Conservation (phyloP, 75 land plant genomes). For the Larix kaempferi region DNA sequence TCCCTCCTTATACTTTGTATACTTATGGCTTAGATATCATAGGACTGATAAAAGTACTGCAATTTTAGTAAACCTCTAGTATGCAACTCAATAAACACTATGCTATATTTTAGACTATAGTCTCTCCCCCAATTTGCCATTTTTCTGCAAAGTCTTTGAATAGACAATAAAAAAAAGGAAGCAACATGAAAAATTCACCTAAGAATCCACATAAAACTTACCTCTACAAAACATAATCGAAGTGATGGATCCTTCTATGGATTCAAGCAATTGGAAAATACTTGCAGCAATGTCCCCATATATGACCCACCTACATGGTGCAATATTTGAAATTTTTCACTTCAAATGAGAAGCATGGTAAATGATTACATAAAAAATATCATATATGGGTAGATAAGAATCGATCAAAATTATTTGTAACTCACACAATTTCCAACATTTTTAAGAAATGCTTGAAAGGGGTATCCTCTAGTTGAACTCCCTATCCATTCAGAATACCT, state of each 20-base stretch:
- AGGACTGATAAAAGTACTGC: too few relatives aligned
- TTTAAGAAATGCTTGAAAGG: constrained; percentile 27
- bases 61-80: too few relatives aligned
- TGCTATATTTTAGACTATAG: too few relatives aligned
- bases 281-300: constrained; percentile 17
- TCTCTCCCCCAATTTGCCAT: too few relatives aligned
- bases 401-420: neutral
- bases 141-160: too few relatives aligned
- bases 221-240: constrained; percentile 29
- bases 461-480: constrained; percentile 12
- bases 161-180: too few relatives aligned
- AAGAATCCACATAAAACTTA: neutral
- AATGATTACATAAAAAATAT: neutral
- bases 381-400: neutral
- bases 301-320: constrained; percentile 30
- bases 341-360: neutral
- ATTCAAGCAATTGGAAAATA: constrained; percentile 22
- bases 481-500: constrained; percentile 28
- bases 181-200: too few relatives aligned
- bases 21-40: too few relatives aligned
- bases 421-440: constrained; percentile 20
- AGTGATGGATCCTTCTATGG: constrained; percentile 35
- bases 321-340: neutral
- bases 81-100: too few relatives aligned
- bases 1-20: too few relatives aligned